Conservation (phyloP, 1,284 basidiomycete genomes). For the Mycena citricolor region DNA sequence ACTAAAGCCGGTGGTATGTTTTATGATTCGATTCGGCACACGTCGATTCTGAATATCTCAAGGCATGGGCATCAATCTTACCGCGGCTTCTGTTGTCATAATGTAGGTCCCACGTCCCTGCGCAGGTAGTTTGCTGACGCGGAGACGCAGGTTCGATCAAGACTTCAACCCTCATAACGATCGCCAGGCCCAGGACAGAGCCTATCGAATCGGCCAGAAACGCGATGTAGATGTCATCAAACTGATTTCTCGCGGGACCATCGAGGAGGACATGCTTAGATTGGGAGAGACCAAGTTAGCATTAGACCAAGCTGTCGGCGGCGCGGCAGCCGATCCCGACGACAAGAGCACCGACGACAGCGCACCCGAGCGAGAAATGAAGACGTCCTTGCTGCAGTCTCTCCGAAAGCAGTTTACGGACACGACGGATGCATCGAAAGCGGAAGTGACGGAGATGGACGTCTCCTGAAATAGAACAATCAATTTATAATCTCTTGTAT, state of each 20-base stretch:
- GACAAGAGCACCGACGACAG: constrained; percentile 51
- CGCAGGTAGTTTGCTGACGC: background rate
- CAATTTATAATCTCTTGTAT: constrained; percentile 22
- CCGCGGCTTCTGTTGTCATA: constrained; percentile 90
- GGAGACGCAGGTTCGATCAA: constrained; percentile 79
- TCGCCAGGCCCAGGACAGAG: constrained; percentile 94
- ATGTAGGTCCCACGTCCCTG: constrained; percentile 45
- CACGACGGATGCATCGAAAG: constrained; percentile 3
- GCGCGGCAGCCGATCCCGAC: constrained; percentile 59
- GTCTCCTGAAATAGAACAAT: constrained; percentile 8
- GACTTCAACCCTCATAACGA: constrained; percentile 96
- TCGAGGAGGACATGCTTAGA: constrained; percentile 95
- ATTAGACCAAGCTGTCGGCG: constrained; percentile 90
- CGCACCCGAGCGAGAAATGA: constrained; percentile 77
- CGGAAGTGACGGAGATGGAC: constrained; percentile 2
- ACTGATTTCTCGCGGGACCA: constrained; percentile 89
- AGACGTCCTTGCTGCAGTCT: constrained; percentile 77
- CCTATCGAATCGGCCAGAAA: constrained; percentile 97
- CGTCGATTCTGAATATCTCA: constrained; percentile 6
- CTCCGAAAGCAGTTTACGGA: constrained; percentile 61
- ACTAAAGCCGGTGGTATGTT: constrained; percentile 83
- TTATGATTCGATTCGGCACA: background rate
- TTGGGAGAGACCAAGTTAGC: constrained; percentile 89
- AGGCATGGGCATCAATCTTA: constrained; percentile 88
- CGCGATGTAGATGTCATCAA: constrained; percentile 91